Evolutionary conservation across 495 filamentous ascomycete species (phyloP).

Genomic region (Penicillium nucicola): DNA sequence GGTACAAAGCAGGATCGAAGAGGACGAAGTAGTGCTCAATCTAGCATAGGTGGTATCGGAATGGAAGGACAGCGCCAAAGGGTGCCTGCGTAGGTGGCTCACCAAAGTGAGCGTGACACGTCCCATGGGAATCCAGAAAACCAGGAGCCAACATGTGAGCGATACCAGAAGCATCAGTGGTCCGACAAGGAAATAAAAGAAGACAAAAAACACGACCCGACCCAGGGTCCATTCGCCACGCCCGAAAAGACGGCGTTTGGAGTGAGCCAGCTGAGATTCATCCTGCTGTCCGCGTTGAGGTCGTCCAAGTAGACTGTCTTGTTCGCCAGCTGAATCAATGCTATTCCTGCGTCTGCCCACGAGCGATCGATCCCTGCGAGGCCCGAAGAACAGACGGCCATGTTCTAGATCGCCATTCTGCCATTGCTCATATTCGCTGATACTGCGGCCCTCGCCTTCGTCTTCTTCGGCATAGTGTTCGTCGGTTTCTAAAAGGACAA

Average conservation of each 20-base stretch:
- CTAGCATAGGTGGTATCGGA: slow-evolving; percentile 76
- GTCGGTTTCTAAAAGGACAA: slow-evolving; percentile 87
- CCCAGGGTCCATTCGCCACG: slow-evolving; percentile 94
- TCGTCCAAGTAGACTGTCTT: slow-evolving; percentile 83
- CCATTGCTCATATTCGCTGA: slow-evolving; percentile 99
- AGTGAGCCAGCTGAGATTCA: slow-evolving; percentile 51
- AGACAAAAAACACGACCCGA: slow-evolving; percentile 90
- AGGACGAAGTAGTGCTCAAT: slow-evolving; percentile 59
- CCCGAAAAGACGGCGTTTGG: slow-evolving; percentile 88
- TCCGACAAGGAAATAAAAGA: slow-evolving; percentile 92
- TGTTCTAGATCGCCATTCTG: slow-evolving; percentile 96
- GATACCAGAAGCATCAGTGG: slow-evolving; percentile 87
- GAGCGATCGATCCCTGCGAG: slow-evolving; percentile 71
- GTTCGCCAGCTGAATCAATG: slow-evolving; percentile 83
- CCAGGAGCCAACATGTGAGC: slow-evolving; percentile 87
- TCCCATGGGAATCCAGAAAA: slow-evolving; percentile 98
- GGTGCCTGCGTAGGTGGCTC: slow-evolving; percentile 89
- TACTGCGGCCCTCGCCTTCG: slow-evolving; percentile 97
- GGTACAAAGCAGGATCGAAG: slow-evolving; percentile 91
- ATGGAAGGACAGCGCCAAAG: slow-evolving; percentile 88
- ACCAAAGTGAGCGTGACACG: slow-evolving; percentile 88
- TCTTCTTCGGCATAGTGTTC: slow-evolving; percentile 95
- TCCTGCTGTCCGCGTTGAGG: slow-evolving; percentile 46
- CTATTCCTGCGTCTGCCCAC: slow-evolving; percentile 87
- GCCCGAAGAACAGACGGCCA: slow-evolving; percentile 93